phyloP scores from a whole-genome alignment of 2,329 filamentous ascomycete species.

The Kalmusia sp. region DNA sequence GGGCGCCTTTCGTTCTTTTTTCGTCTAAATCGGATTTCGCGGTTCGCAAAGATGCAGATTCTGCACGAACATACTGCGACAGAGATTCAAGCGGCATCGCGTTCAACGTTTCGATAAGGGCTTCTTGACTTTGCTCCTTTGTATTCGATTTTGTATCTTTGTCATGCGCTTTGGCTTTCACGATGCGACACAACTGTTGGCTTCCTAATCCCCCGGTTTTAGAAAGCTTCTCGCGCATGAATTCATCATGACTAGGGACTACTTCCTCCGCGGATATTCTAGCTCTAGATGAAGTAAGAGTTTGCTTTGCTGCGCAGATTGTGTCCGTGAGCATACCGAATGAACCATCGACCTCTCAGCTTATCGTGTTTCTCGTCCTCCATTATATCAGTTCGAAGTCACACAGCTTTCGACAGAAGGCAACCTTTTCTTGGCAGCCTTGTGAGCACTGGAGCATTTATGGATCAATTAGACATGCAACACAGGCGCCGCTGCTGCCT shows the following conservation, averaged over 20 bases:
- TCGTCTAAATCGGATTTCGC: background rate
- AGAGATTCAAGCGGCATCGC: conserved; percentile 1
- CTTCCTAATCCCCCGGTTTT: background rate
- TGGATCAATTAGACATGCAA: too few relatives aligned
- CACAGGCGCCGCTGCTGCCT: too few relatives aligned
- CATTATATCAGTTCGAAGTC: too few relatives aligned
- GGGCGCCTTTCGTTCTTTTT: background rate
- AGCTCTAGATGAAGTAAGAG: background rate
- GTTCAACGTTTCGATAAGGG: background rate
- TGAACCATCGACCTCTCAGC: too few relatives aligned
- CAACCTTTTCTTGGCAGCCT: too few relatives aligned
- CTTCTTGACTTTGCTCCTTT: too few relatives aligned
- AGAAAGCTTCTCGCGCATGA: background rate
- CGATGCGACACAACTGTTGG: background rate
- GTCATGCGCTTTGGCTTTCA: background rate
- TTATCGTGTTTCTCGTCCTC: too few relatives aligned
- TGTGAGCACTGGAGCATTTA: too few relatives aligned
- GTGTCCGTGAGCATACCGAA: too few relatives aligned
- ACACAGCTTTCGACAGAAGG: background rate
- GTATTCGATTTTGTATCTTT: background rate
- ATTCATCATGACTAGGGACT: background rate
- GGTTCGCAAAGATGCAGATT: background rate
- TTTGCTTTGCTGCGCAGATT: too few relatives aligned
- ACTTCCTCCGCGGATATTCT: background rate
- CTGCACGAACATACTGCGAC: background rate